Conservation (phyloP, 2,329 filamentous ascomycete species). For the Aspergillus costaricaensis region DNA sequence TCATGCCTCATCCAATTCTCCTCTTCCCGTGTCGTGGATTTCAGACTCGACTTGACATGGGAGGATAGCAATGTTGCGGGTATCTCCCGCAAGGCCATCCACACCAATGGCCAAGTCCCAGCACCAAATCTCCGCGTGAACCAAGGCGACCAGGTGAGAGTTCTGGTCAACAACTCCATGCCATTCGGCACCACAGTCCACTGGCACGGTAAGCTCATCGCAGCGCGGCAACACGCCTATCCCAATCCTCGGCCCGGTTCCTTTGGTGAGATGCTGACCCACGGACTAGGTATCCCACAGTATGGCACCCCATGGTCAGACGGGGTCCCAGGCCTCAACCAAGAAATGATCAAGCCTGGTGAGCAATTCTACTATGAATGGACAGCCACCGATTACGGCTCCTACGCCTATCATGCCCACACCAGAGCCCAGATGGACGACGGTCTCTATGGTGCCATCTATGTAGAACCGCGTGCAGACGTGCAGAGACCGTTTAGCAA, state of each 20-base stretch:
- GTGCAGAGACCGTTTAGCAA: slow-evolving; percentile 52
- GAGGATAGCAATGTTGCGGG: slow-evolving; percentile 36
- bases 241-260: background rate
- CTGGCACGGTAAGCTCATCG: slow-evolving; percentile 32
- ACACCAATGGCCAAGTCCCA: slow-evolving; percentile 37
- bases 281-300: slow-evolving; percentile 37
- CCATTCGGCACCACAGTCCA: slow-evolving; percentile 36
- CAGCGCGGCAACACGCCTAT: background rate
- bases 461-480: slow-evolving; percentile 29
- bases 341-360: slow-evolving; percentile 55
- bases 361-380: slow-evolving; percentile 55
- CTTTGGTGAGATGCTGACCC: background rate
- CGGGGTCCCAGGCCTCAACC: slow-evolving; percentile 59
- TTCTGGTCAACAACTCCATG: slow-evolving; percentile 35
- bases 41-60: slow-evolving; percentile 34
- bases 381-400: slow-evolving; percentile 57
- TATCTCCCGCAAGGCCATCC: slow-evolving; percentile 33
- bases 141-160: slow-evolving; percentile 33
- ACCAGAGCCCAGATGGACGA: slow-evolving; percentile 59
- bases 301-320: slow-evolving; percentile 59
- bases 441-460: slow-evolving; percentile 57
- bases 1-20: background rate
- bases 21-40: background rate
- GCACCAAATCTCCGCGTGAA: slow-evolving; percentile 31
- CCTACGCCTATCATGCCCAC: slow-evolving; percentile 61